A percentile compares a stretch with the other conserved stretches of the same genome.
Conservation (phyloP, 2,329 filamentous ascomycete genomes). For the Tolypocladium paradoxum region DNA sequence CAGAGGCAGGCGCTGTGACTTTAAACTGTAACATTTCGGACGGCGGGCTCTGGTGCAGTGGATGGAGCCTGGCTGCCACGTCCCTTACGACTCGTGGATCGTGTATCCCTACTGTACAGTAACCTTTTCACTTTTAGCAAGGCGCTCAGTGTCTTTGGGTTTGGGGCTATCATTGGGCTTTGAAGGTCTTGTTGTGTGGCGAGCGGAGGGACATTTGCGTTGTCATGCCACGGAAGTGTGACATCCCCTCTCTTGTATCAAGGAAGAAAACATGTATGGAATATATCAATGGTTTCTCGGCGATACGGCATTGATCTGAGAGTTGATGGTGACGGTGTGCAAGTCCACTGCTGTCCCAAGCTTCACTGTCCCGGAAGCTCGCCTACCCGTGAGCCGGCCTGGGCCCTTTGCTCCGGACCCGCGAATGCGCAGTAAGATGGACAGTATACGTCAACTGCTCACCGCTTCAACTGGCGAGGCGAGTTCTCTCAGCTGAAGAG, state of each 20-base stretch:
- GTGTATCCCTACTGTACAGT: conserved; percentile 20
- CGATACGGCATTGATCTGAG: neutral
- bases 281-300: neutral
- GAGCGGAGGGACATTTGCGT: conserved; percentile 10
- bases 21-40: conserved; percentile 1
- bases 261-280: conserved; percentile 2
- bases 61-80: neutral
- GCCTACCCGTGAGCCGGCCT: neutral
- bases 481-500: neutral
- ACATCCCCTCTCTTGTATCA: conserved; percentile 30
- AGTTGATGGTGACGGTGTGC: too few species aligned
- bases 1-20: conserved; percentile 15
- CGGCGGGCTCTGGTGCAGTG: neutral
- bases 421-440: neutral
- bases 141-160: conserved; percentile 20
- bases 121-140: conserved; percentile 20
- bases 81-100: conserved; percentile 7
- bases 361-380: neutral
- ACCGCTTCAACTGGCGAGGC: neutral
- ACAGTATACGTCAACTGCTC: neutral
- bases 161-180: conserved; percentile 5
- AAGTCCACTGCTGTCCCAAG: neutral
- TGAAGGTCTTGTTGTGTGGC: conserved; percentile 6
- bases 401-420: neutral
- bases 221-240: conserved; percentile 19